Evolutionary conservation across 177 flowering plant species (phyloP).

Genomic region (Vitis hybrid): DNA sequence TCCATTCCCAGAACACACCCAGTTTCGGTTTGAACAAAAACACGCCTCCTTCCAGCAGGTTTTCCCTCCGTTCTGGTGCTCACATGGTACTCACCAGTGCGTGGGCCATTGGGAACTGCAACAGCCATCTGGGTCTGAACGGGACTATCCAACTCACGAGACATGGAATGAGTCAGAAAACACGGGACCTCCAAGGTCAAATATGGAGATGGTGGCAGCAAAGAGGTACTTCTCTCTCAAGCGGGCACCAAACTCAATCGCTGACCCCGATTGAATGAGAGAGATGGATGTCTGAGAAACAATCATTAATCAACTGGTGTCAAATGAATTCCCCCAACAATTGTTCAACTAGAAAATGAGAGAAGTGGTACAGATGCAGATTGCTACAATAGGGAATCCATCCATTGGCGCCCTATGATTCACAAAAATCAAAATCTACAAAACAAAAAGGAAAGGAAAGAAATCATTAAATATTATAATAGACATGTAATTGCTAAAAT

Average conservation of each 20-base stretch:
- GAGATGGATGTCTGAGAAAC: background rate
- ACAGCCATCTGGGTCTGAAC: constrained; percentile 53
- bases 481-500: background rate
- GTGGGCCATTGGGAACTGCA: constrained; percentile 14
- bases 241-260: constrained; percentile 26
- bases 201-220: constrained; percentile 18
- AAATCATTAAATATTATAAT: background rate
- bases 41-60: constrained; percentile 26
- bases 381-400: constrained; percentile 1
- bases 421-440: background rate
- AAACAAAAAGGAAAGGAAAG: background rate
- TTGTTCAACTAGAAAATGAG: background rate
- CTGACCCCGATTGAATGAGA: constrained; percentile 21
- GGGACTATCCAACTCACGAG: constrained; percentile 56
- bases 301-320: background rate
- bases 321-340: background rate
- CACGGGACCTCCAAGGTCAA: constrained; percentile 11
- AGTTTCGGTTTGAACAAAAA: constrained; percentile 39
- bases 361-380: background rate
- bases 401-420: background rate
- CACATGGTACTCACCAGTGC: constrained; percentile 20
- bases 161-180: constrained; percentile 36
- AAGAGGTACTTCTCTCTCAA: constrained; percentile 24
- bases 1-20: constrained; percentile 66
- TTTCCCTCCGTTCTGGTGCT: constrained; percentile 17